Evolutionary conservation across 2,329 filamentous ascomycete genomes (phyloP).

Genomic region (Chrysoporthe cubensis): DNA sequence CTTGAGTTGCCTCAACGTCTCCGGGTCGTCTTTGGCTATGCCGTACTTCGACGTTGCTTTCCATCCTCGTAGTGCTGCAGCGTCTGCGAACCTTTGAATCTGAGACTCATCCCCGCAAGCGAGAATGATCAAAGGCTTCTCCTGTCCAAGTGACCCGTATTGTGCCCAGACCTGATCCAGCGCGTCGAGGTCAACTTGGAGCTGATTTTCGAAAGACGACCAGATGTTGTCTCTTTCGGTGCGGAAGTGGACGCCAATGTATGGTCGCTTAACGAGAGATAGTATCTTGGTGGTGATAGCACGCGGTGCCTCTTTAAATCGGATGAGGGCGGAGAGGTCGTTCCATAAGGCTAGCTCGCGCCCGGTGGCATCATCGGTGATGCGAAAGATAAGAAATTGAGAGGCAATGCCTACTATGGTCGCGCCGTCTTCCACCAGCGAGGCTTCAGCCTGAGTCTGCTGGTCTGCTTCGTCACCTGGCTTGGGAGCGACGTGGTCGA

Average conservation of each 20-base stretch:
- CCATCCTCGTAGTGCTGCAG: constrained; percentile 39
- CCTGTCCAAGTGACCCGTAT: constrained; percentile 29
- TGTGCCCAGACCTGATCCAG: constrained; percentile 40
- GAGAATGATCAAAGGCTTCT: constrained; percentile 39
- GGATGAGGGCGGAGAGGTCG: constrained; percentile 38
- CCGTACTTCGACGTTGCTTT: constrained; percentile 41
- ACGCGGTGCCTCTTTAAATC: constrained; percentile 37
- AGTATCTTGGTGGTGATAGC: constrained; percentile 34
- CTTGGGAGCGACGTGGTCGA: constrained; percentile 11
- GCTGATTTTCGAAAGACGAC: constrained; percentile 40
- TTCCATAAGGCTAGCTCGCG: constrained; percentile 41
- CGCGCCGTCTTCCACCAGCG: constrained; percentile 31
- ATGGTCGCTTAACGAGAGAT: constrained; percentile 34
- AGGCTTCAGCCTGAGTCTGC: constrained; percentile 15
- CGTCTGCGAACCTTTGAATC: constrained; percentile 37
- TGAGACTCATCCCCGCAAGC: constrained; percentile 41
- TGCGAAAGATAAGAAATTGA: constrained; percentile 40
- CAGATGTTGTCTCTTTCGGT: constrained; percentile 43
- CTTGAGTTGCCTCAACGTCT: constrained; percentile 32
- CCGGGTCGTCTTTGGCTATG: constrained; percentile 32
- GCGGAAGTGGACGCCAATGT: constrained; percentile 42
- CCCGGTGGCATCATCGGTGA: constrained; percentile 43
- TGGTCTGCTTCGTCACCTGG: constrained; percentile 20
- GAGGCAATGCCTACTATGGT: constrained; percentile 37
- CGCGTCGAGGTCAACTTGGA: constrained; percentile 39